phyloP scores from a whole-genome alignment of 805 yeast genomes.

The Ogataea methylovora region DNA sequence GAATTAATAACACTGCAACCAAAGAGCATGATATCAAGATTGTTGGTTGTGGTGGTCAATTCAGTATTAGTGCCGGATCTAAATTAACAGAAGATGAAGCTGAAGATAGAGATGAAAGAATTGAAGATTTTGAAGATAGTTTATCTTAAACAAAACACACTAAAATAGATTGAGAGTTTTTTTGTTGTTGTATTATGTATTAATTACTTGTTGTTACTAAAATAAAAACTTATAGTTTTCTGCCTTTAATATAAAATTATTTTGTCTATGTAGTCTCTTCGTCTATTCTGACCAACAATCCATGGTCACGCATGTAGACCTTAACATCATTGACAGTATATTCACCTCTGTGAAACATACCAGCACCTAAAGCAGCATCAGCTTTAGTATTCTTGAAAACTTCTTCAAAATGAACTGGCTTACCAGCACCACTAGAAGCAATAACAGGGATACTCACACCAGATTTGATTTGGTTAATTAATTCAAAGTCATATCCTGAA shows the following conservation, averaged over 20 bases:
- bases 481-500: constrained; percentile 86
- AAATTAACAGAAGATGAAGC: constrained; percentile 45
- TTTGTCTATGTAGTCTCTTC: too few species aligned
- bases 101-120: constrained; percentile 42
- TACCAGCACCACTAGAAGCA: constrained; percentile 97
- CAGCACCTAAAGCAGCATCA: constrained; percentile 98
- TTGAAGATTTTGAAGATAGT: constrained; percentile 41
- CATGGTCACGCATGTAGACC: constrained; percentile 46
- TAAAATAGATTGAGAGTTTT: too few species aligned
- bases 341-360: constrained; percentile 95
- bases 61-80: constrained; percentile 80
- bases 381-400: constrained; percentile 76
- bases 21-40: constrained; percentile 60
- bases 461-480: constrained; percentile 67
- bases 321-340: constrained; percentile 84
- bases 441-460: constrained; percentile 87
- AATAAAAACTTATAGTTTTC: too few species aligned
- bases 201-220: too few species aligned
- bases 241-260: too few species aligned
- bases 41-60: constrained; percentile 96
- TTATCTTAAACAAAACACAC: constrained; percentile 2
- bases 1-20: constrained; percentile 92
- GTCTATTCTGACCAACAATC: constrained; percentile 72
- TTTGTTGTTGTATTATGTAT: too few species aligned
- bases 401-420: constrained; percentile 81